Evolutionary conservation across 192 early-diverging fungal species (phyloP), one percentile per base, ranked within the genome.

Genomic region (Entrophospora sp.): DNA sequence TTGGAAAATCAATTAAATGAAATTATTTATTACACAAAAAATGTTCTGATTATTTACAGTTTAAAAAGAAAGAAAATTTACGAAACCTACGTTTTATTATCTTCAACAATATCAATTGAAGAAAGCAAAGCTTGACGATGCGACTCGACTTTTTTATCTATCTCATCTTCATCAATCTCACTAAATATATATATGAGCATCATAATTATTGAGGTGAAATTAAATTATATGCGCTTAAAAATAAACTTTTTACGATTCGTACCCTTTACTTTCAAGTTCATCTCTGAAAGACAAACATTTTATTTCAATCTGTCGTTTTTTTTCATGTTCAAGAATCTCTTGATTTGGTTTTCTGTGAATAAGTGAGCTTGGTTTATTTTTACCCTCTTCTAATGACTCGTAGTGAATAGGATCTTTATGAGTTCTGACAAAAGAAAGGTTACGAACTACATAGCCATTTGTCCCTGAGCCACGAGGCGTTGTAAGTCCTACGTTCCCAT

Each of bases 381-480:
- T 59, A 36, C 71, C 72, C 36, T 80, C 80, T 18, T 79, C 77
- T 2, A 59, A 56, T 53, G 74, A 58, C 4, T 63, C 67, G 37
- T 62, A 48, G 27, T 71, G 66, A 22, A 71, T 68, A 48, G 49
- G 67, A 10, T 69, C 72, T 14, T 68, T 75, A n/a, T 77, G 74
- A 4, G 83, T 71, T 60, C 81, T 77, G 34, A 97, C 73, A 25
- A 77, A 71, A 12, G 94, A 91, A 51, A 89, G 74, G 77, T 94
- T 98, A 31, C 90, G 87, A 42, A 93, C 90, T 6, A 98, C 90
- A 73, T 94, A 94, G 55, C 96, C 96, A 70, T 97, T 98, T 7
- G 96, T 98, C 35, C 96, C 96, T 48, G 80, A 89, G 14, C 90
- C 90, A 51, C 90, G 85, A 20, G 89, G 80, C 4, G 90, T 90